Evolutionary conservation across 2,329 filamentous ascomycete species (phyloP).

Genomic region (Trichophyton verrucosum): DNA sequence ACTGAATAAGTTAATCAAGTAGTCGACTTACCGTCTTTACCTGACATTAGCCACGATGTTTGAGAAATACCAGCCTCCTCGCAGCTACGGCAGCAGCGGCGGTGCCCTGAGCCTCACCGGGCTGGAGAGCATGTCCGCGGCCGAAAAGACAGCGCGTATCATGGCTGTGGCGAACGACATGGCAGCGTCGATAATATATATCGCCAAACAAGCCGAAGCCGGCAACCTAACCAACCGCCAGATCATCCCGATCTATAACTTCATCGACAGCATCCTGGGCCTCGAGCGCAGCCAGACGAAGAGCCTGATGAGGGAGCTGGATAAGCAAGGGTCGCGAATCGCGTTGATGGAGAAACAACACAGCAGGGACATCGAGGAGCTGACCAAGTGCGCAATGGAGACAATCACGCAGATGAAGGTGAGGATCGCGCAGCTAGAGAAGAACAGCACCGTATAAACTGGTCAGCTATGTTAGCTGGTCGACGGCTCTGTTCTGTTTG

Average conservation of each 20-base stretch:
- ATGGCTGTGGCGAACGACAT: constrained; percentile 23
- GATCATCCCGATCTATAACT: constrained; percentile 18
- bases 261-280: constrained; percentile 19
- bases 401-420: constrained; percentile 13
- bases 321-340: constrained; percentile 15
- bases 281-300: constrained; percentile 13
- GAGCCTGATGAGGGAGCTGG: constrained; percentile 13
- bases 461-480: no score
- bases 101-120: constrained; percentile 18
- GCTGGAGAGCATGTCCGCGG: constrained; percentile 13
- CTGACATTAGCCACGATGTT: background rate
- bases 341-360: constrained; percentile 13
- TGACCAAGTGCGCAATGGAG: constrained; percentile 13
- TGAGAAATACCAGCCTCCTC: constrained; percentile 1
- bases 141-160: constrained; percentile 17
- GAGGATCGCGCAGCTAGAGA: constrained; percentile 11
- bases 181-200: constrained; percentile 19
- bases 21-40: background rate
- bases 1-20: background rate
- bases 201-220: constrained; percentile 18
- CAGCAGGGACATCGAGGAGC: constrained; percentile 14
- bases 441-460: background rate
- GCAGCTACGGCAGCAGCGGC: constrained; percentile 8
- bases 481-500: no score
- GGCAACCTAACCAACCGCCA: constrained; percentile 18